These are phyloP conservation scores for Podila epigama DNA, from an alignment of 192 early-diverging fungal genomes.

Conservation along the genomic window DNA sequence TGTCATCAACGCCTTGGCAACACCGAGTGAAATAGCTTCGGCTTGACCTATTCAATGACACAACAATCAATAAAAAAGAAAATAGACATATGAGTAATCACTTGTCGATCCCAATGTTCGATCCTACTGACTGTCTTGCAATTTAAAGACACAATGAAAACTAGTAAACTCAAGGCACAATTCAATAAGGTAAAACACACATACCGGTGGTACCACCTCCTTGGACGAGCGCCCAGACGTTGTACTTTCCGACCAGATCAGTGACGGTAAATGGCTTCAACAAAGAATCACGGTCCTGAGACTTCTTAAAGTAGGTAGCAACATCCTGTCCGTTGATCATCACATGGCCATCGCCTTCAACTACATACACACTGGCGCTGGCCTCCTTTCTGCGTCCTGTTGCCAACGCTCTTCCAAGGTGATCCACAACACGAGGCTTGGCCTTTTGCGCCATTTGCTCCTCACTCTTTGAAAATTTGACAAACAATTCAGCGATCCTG, in stretches of 20 bases:
- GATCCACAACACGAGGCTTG: conserved; percentile 63
- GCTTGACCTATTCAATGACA: conserved; percentile 71
- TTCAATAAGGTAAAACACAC: not conserved
- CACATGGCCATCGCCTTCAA: conserved; percentile 71
- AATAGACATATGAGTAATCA: not conserved
- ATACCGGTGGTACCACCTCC: conserved; percentile 84
- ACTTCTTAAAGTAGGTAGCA: conserved; percentile 76
- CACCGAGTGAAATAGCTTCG: conserved; percentile 82
- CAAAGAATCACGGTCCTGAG: conserved; percentile 71
- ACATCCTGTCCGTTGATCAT: conserved; percentile 82
- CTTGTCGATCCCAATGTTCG: not conserved
- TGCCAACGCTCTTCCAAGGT: conserved; percentile 76
- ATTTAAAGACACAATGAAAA: too few relatives aligned
- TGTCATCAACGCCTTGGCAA: conserved; percentile 75
- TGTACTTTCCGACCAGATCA: conserved; percentile 75
- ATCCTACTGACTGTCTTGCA: not conserved
- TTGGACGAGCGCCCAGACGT: conserved; percentile 82
- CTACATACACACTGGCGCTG: conserved; percentile 75
- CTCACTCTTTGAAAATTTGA: conserved; percentile 41
- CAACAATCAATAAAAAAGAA: not conserved
- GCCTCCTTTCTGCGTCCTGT: conserved; percentile 85
- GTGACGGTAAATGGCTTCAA: conserved; percentile 77
- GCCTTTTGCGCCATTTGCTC: conserved; percentile 36
- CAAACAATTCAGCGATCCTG: conserved; percentile 39
- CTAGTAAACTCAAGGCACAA: too few relatives aligned